Base-by-base conservation (phyloP, 2,329 filamentous ascomycete genomes). In the Penicillium sp. region DNA sequence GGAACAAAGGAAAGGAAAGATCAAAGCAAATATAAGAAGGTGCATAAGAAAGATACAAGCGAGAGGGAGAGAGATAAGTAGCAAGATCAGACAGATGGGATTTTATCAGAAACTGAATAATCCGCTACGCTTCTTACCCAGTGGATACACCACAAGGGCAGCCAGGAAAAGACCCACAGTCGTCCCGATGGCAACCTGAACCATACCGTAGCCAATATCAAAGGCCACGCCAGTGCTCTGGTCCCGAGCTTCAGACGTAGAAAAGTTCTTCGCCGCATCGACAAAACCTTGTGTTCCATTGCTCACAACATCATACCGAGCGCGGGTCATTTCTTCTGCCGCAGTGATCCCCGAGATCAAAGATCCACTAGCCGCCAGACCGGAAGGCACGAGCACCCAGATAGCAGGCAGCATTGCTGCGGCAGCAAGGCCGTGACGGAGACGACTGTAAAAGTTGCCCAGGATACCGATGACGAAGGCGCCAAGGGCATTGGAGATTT, bases 321-420 rank as follows among this genome's bases (percentile, higher is more conserved):
- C 65, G 5, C 64, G 59, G 3, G 49, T 79, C 61, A 85, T 83
- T 62, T 85, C 79, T 60, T 86, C 79, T 0, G 85, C 84, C 3
- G 79, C 81, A 10, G 79, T 79, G 45, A 87, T 76, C 14, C 85
- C 84, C 0, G 79, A 77, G 1, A 87, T 79, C 19, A 87, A 68
- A 4, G 78, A 81, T 1, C 85, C 85, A 52, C 78, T 79, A 0
- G 84, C 83, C 3, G 84, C 82, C 3, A 87, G 74, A 1, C 84
- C 85, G 2, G 79, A 83, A 0, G 85, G 85, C 0, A 87, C 84
- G 57, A 86, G 83, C 2, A 87, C 83, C 61, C 96, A 96, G 61
- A 96, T 96, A 5, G 89, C 92, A 0, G 92, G 92, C 10, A 96
- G 78, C 81, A 96, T 90, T 1, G 90, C 89, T 0, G 91, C 90